Conservation (phyloP, 345 rosid species). For the Leavenworthia alabamica region DNA sequence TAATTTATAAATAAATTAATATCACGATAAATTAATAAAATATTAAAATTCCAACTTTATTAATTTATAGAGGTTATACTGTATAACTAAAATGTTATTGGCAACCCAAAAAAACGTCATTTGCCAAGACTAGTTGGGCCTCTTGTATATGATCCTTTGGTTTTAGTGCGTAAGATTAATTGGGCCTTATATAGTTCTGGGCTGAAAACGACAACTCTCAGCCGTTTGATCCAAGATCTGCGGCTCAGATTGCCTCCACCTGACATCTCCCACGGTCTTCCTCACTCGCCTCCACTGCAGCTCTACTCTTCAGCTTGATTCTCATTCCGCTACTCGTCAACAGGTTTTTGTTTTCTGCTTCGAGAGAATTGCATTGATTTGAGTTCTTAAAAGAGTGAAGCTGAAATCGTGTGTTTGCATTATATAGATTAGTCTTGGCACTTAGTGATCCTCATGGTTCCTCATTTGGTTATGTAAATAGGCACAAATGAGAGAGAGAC, state of each 20-base stretch:
- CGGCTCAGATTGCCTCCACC: constrained; percentile 80
- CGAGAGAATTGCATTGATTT: neutral
- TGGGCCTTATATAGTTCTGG: no score
- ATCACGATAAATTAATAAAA: no score
- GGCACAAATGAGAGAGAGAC: constrained; percentile 80
- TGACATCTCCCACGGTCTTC: constrained; percentile 83
- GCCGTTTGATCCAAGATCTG: constrained; percentile 79
- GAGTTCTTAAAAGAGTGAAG: neutral
- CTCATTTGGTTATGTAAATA: constrained; percentile 20
- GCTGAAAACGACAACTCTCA: constrained; percentile 58
- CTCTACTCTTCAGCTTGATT: constrained; percentile 85
- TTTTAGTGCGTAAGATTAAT: no score
- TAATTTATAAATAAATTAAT: no score
- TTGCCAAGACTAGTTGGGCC: no score
- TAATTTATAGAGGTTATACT: no score
- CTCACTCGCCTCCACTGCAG: constrained; percentile 88
- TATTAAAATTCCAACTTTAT: no score
- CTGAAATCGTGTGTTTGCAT: no score
- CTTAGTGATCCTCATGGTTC: constrained; percentile 4
- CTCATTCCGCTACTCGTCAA: constrained; percentile 90
- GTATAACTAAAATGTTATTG: no score
- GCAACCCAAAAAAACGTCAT: no score
- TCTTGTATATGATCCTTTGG: no score
- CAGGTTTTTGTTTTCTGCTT: constrained; percentile 41
- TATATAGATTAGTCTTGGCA: neutral